Conservation (phyloP, 2,329 filamentous ascomycete species). For the Penicillium sp. region DNA sequence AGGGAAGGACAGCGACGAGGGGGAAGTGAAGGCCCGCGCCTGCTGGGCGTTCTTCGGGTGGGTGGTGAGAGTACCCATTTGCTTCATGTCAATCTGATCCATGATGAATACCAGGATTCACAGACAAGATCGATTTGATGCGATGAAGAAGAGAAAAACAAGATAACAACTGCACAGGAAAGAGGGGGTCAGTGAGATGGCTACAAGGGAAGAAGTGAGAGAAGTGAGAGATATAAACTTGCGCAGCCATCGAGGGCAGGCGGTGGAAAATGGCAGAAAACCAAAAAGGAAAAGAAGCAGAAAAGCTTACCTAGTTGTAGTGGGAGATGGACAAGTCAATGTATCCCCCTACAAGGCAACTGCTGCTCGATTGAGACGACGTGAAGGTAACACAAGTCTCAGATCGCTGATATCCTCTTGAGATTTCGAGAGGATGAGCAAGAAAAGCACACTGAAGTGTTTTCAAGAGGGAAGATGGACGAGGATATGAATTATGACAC, state of each 20-base stretch:
- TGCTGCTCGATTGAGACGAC: slow-evolving; percentile 11
- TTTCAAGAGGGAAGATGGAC: slow-evolving; percentile 22
- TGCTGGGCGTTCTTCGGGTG: slow-evolving; percentile 87
- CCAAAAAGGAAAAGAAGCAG: not conserved
- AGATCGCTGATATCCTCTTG: slow-evolving; percentile 5
- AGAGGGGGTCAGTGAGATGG: not conserved
- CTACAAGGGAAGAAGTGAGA: not conserved
- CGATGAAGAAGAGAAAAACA: slow-evolving; percentile 11
- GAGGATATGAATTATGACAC: slow-evolving; percentile 5
- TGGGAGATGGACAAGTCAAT: slow-evolving; percentile 97
- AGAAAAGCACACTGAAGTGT: slow-evolving; percentile 40
- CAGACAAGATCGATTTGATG: slow-evolving; percentile 9
- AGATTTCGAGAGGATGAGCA: slow-evolving; percentile 7
- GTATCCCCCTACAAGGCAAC: slow-evolving; percentile 64
- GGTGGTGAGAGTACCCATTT: slow-evolving; percentile 85
- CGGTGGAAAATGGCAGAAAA: slow-evolving; percentile 7
- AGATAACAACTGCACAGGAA: slow-evolving; percentile 5
- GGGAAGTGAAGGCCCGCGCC: slow-evolving; percentile 92
- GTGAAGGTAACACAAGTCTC: slow-evolving; percentile 11
- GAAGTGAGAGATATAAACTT: not conserved
- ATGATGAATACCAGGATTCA: slow-evolving; percentile 30
- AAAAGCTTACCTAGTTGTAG: slow-evolving; percentile 49
- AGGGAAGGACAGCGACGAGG: slow-evolving; percentile 87
- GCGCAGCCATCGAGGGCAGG: not conserved
- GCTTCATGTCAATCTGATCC: slow-evolving; percentile 60